Evolutionary conservation across 2,329 filamentous ascomycete species (phyloP).

Genomic region (Penicillium psychrosexuale): DNA sequence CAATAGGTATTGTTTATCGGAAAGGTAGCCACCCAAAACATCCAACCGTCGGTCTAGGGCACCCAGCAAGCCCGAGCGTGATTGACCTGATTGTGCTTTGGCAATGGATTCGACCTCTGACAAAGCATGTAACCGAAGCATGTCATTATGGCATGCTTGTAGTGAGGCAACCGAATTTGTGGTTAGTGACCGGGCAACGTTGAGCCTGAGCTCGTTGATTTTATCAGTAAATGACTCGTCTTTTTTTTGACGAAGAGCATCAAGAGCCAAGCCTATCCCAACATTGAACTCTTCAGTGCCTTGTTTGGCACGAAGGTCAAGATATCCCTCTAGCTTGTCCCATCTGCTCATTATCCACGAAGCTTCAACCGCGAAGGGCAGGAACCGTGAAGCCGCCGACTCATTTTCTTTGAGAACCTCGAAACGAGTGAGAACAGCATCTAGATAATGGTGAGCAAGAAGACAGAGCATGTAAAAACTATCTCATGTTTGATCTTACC

Average conservation of each 20-base stretch:
- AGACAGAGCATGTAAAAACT: background rate
- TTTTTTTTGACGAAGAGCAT: constrained; percentile 56
- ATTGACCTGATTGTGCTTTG: constrained; percentile 38
- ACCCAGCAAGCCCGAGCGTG: constrained; percentile 42
- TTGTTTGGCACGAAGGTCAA: constrained; percentile 39
- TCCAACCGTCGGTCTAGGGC: constrained; percentile 75
- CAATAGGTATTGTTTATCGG: constrained; percentile 90
- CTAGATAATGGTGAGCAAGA: constrained; percentile 42
- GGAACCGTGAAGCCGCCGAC: constrained; percentile 58
- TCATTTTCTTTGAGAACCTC: constrained; percentile 64
- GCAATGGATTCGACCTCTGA: constrained; percentile 81
- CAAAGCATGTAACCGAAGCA: constrained; percentile 82
- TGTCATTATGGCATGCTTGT: constrained; percentile 76
- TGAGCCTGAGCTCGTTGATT: constrained; percentile 65
- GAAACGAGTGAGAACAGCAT: constrained; percentile 81
- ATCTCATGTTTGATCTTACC: constrained; percentile 49
- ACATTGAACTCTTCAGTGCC: constrained; percentile 72
- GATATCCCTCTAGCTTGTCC: constrained; percentile 68
- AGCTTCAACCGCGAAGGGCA: constrained; percentile 85
- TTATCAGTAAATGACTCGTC: constrained; percentile 53
- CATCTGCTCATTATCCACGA: constrained; percentile 87
- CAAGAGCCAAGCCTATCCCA: constrained; percentile 66
- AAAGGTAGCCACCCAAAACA: constrained; percentile 80
- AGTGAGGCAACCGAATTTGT: constrained; percentile 74
- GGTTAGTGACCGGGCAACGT: constrained; percentile 71